A percentile compares a stretch with the other conserved stretches of the same genome.
Evolutionary conservation across 305 asterid species (phyloP).

Genomic region (Solanum hybrid): DNA sequence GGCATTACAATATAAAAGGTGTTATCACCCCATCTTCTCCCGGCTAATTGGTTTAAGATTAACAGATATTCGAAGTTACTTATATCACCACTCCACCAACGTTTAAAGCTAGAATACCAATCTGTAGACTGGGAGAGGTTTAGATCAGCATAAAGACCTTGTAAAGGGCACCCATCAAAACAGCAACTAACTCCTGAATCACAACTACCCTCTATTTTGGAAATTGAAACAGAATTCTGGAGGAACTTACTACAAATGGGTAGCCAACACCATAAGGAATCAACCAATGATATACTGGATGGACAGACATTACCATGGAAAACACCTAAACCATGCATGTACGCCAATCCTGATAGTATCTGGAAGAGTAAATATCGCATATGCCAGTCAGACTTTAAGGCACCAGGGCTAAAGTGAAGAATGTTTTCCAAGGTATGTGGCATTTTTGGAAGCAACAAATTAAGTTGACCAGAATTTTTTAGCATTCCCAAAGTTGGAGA

Average conservation of each 20-base stretch:
- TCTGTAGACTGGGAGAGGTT: slow-evolving; percentile 40
- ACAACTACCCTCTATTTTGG: slow-evolving; percentile 19
- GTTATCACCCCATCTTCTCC: slow-evolving; percentile 98
- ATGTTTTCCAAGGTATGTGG: slow-evolving; percentile 71
- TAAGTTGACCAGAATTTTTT: slow-evolving; percentile 39
- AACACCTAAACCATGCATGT: slow-evolving; percentile 84
- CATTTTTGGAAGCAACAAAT: slow-evolving; percentile 56
- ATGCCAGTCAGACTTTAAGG: slow-evolving; percentile 73
- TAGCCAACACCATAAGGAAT: slow-evolving; percentile 84
- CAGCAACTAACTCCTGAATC: slow-evolving; percentile 32
- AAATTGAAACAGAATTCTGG: slow-evolving; percentile 25
- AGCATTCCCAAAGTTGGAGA: slow-evolving; percentile 74
- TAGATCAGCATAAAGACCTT: slow-evolving; percentile 56
- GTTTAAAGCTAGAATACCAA: slow-evolving; percentile 67
- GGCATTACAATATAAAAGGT: slow-evolving; percentile 87
- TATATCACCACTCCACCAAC: slow-evolving; percentile 91
- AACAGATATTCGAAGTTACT: slow-evolving; percentile 94
- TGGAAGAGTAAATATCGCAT: slow-evolving; percentile 59
- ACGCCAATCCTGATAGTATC: slow-evolving; percentile 72
- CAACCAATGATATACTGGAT: slow-evolving; percentile 57
- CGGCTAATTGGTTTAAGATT: slow-evolving; percentile 73
- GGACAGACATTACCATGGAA: slow-evolving; percentile 68
- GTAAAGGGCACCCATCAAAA: slow-evolving; percentile 50
- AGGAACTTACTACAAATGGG: slow-evolving; percentile 41
- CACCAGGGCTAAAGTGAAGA: slow-evolving; percentile 64